Evolutionary conservation across 148 eudicot genomes (phyloP), one percentile per base, ranked within the genome.

Genomic region (Arbutus unedo): DNA sequence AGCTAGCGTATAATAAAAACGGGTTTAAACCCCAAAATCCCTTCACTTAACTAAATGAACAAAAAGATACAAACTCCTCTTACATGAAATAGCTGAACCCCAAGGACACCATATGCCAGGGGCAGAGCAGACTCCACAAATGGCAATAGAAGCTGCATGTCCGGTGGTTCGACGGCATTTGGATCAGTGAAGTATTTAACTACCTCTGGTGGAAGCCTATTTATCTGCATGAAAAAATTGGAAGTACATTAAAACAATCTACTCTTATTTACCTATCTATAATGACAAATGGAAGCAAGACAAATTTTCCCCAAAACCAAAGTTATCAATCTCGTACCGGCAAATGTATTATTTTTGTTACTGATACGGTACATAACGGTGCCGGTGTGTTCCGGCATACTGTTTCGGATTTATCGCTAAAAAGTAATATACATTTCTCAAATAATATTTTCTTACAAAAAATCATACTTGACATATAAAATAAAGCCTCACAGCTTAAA

Each of bases 101-200:
- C 97, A 83, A 97, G 85, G 54, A 97, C 99, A 56, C 98, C 99
- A 86, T 94, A 97, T 67, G 99, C 98, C 53, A 97, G 82, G 66
- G 99, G 99, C 84, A 97, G 72, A 85, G 99, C 98, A 78, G 99
- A 85, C n/a, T 97, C 99, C 85, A 97, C 98, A 83, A 97, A 97
- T 82, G 99, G 99, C 57, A 80, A 78, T 62, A 97, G 83, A 81
- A 93, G 92, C 87, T 92, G 93, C 98, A 97, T 91, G 85, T 97
- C 99, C 79, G 99, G 99, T 79, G 99, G 94, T 79, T 94, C 98
- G 74, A 91, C 83, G 45, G 97, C 98, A 90, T 97, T 84, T 73
- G 99, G 98, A 86, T 97, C 99, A 71, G 99, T 97, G 92, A 94
- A 97, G 88, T 97, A 97, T 88, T 90, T 93, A 55, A 93, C 96